Base-by-base conservation (phyloP, 306 rosid species). In the Arachis stenosperma region DNA sequence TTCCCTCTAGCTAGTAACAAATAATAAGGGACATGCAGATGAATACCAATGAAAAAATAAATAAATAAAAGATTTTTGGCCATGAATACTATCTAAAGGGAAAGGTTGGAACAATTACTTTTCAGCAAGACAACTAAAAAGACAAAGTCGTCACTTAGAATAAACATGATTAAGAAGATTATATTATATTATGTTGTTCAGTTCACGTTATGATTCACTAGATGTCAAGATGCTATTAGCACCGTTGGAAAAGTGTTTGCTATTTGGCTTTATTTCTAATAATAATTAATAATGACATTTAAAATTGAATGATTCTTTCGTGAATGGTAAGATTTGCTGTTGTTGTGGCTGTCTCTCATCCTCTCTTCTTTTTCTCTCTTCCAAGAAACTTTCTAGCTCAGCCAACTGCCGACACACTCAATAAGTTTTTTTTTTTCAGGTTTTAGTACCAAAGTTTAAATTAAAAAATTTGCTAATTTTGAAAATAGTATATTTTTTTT, bases 71-170 rank as follows among this genome's bases (percentile, higher is more conserved):
- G 72, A 68, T 47, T 73, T 78, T 69, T 14, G 73, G 9, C 6
- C 14, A 62, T 65, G 69, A 70, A 78, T 43, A 52, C 41, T 36
- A 33, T 33, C 3, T 33, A 71, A 65, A 70, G 71, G 13, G 17
- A 74, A 74, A 69, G 78, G 63, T 75, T 75, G 11, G n/a, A 67
- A 65, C 33, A 58, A 50, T 57, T 58, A 55, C 65, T 68, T 82
- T 82, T 46, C 55, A 33, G 62, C 42, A 43, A 56, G 79, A 44
- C 81, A 72, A 39, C 33, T 30, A 33, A n/a, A 70, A 58, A 75
- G 56, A 52, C 15, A 53, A 53, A 30, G 42, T 52, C 68, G 42
- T 52, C 68, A 52, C 6, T 17, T 4, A 52, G 56, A 71, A 36
- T 36, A 29, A 64, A 11, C 42, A n/a, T 64, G 37, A 33, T 33